Evolutionary conservation across 2,329 filamentous ascomycete genomes (phyloP).

Genomic region (Colletotrichum scovillei): DNA sequence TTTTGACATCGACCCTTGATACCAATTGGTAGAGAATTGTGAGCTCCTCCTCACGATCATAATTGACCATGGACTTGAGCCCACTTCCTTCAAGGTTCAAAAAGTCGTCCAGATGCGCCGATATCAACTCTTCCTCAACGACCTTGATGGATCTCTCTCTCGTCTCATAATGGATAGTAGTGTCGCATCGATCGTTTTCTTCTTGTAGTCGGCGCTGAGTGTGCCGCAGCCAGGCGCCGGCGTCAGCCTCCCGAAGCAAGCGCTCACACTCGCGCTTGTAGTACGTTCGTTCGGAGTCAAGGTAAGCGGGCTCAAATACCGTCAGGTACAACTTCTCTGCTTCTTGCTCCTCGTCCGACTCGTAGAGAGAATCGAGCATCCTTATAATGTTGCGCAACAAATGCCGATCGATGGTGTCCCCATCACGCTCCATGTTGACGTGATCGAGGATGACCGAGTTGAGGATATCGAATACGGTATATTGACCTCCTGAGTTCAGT

Average conservation of each 20-base stretch:
- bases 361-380: slow-evolving; percentile 92
- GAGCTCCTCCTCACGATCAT: slow-evolving; percentile 83
- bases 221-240: slow-evolving; percentile 83
- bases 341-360: slow-evolving; percentile 81
- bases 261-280: slow-evolving; percentile 81
- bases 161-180: slow-evolving; percentile 80
- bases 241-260: slow-evolving; percentile 82
- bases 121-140: slow-evolving; percentile 84
- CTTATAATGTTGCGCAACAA: slow-evolving; percentile 85
- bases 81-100: slow-evolving; percentile 87
- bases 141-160: slow-evolving; percentile 79
- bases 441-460: slow-evolving; percentile 89
- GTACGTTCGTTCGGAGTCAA: slow-evolving; percentile 77
- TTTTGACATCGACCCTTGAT: slow-evolving; percentile 79
- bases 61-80: slow-evolving; percentile 89
- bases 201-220: slow-evolving; percentile 80
- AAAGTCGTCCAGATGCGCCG: slow-evolving; percentile 81
- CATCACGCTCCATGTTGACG: slow-evolving; percentile 90
- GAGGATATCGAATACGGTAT: slow-evolving; percentile 77
- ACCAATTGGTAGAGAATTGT: slow-evolving; percentile 85
- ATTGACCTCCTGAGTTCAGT: slow-evolving; percentile 56
- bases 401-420: slow-evolving; percentile 86
- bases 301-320: slow-evolving; percentile 83
- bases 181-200: slow-evolving; percentile 84
- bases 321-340: slow-evolving; percentile 85